phyloP scores from a whole-genome alignment of 495 filamentous ascomycete genomes.

The Mytilinidion resinicola region DNA sequence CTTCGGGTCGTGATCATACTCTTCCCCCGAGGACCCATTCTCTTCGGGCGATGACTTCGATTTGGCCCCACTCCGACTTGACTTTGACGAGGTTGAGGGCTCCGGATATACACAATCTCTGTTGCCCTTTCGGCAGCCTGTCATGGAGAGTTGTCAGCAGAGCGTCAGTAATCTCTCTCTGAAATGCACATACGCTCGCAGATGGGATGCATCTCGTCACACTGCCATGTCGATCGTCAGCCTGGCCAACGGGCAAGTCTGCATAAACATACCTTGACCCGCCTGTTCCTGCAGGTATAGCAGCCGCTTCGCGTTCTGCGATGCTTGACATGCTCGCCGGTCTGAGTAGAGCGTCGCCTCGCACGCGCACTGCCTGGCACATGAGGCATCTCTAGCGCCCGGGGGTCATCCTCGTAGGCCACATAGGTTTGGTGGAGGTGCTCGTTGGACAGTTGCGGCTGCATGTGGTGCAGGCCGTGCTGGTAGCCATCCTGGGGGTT shows the following conservation, averaged over 20 bases:
- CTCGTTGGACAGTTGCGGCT: slow-evolving; percentile 10
- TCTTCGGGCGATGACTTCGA: slow-evolving; percentile 41
- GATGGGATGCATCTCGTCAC: slow-evolving; percentile 76
- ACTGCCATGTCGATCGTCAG: slow-evolving; percentile 45
- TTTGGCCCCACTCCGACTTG: slow-evolving; percentile 30
- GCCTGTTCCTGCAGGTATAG: slow-evolving; percentile 81
- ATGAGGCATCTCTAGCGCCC: neutral
- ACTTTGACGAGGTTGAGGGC: slow-evolving; percentile 45
- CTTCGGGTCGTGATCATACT: slow-evolving; percentile 47
- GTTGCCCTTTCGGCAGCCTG: slow-evolving; percentile 78
- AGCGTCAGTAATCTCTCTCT: neutral
- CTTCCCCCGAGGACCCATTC: slow-evolving; percentile 47
- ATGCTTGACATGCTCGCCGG: slow-evolving; percentile 81
- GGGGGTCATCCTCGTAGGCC: slow-evolving; percentile 23
- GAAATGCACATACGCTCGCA: slow-evolving; percentile 64
- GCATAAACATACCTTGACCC: slow-evolving; percentile 68
- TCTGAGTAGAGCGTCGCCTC: slow-evolving; percentile 32
- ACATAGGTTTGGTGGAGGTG: slow-evolving; percentile 23
- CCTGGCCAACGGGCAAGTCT: neutral
- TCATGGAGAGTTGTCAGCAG: slow-evolving; percentile 1
- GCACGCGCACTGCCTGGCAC: slow-evolving; percentile 15
- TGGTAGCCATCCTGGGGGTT: slow-evolving; percentile 17
- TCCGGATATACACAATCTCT: slow-evolving; percentile 81
- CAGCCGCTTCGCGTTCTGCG: slow-evolving; percentile 90
- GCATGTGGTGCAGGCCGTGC: slow-evolving; percentile 14